Percentiles rank a stretch among this genome's conserved stretches.
Conservation (phyloP, 2,329 filamentous ascomycete genomes). For the Trichoderma sp. region DNA sequence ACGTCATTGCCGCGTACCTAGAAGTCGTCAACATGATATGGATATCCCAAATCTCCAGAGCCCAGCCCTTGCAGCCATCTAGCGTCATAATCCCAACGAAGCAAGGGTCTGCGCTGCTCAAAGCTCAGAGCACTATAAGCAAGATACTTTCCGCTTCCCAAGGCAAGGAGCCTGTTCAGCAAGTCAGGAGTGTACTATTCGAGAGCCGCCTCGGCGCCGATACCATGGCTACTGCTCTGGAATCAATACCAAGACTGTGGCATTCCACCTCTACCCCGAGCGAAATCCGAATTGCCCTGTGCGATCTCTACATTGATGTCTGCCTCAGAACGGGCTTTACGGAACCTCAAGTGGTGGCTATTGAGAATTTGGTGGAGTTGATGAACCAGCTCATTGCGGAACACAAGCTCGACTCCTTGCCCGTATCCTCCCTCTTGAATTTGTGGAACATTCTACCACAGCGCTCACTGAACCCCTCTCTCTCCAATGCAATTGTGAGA, state of each 20-base stretch:
- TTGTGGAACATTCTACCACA: constrained; percentile 46
- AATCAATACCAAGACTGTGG: constrained; percentile 38
- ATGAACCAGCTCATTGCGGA: constrained; percentile 45
- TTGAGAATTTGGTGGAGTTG: constrained; percentile 50
- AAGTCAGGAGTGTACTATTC: constrained; percentile 35
- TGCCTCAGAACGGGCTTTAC: constrained; percentile 42
- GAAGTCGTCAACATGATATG: constrained; percentile 49
- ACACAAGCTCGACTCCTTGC: constrained; percentile 34
- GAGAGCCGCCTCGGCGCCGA: constrained; percentile 36
- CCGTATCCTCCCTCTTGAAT: constrained; percentile 38
- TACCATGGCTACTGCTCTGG: constrained; percentile 42
- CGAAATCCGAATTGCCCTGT: constrained; percentile 38
- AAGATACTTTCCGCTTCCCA: constrained; percentile 40
- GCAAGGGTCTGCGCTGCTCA: constrained; percentile 42
- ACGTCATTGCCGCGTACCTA: constrained; percentile 49
- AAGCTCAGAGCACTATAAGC: constrained; percentile 42
- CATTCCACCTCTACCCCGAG: constrained; percentile 33
- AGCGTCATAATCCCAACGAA: constrained; percentile 27
- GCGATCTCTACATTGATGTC: constrained; percentile 47
- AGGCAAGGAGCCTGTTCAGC: constrained; percentile 29
- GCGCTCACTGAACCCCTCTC: constrained; percentile 48
- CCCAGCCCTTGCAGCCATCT: constrained; percentile 29
- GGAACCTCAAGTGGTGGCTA: constrained; percentile 50
- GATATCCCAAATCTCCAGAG: constrained; percentile 33
- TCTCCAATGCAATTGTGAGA: constrained; percentile 53